Conservation (phyloP, 2,329 filamentous ascomycete species). For the Apiospora sp. region DNA sequence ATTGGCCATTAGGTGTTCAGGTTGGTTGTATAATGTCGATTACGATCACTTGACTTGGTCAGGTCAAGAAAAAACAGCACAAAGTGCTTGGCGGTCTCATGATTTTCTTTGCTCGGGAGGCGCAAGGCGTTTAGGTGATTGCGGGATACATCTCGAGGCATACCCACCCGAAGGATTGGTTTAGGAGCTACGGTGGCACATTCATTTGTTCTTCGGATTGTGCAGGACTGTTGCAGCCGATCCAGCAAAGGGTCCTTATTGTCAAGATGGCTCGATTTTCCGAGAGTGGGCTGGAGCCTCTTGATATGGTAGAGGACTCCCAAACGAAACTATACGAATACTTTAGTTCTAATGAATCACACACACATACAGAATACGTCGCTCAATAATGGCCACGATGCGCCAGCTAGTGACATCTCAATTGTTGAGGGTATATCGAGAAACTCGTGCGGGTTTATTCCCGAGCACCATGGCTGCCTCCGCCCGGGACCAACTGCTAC, state of each 20-base stretch:
- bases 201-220: not conserved
- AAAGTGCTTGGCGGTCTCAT: not conserved
- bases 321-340: not conserved
- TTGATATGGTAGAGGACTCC: not conserved
- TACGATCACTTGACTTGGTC: not conserved
- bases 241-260: not conserved
- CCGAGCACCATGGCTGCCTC: not conserved
- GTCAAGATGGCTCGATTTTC: too few species aligned
- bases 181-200: not conserved
- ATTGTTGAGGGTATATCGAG: not conserved
- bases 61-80: not conserved
- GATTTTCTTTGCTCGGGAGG: not conserved
- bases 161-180: not conserved
- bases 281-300: not conserved
- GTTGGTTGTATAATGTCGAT: not conserved
- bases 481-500: too few species aligned
- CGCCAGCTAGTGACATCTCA: not conserved
- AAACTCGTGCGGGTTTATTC: not conserved
- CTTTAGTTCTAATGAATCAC: not conserved
- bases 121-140: slow-evolving; percentile 2
- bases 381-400: too few species aligned
- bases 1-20: not conserved
- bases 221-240: not conserved
- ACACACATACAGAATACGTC: not conserved
- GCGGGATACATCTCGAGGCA: not conserved